phyloP scores from a whole-genome alignment of 108 stramenopile genomes.

The Schizochytrium sp. region DNA sequence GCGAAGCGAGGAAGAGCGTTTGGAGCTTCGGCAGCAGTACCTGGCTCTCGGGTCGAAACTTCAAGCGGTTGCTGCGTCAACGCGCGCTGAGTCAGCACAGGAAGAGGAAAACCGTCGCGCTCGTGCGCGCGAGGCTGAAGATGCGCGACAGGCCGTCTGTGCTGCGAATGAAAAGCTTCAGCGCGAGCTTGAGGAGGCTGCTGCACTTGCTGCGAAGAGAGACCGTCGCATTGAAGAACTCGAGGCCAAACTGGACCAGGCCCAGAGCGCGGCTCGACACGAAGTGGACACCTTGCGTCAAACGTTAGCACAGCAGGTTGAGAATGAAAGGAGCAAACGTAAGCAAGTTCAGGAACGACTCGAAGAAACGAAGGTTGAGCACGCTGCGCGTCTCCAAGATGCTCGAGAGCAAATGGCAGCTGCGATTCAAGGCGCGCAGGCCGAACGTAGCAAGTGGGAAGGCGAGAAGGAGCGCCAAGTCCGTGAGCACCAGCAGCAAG shows the following conservation, averaged over 20 bases:
- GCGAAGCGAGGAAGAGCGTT: not conserved
- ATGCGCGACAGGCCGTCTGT: no score
- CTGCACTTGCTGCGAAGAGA: not conserved
- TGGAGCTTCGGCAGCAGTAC: constrained; percentile 14
- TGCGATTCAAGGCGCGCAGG: not conserved
- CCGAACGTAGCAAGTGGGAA: not conserved
- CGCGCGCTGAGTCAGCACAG: not conserved
- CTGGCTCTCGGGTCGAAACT: not conserved
- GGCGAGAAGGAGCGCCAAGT: not conserved
- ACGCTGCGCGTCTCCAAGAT: not conserved
- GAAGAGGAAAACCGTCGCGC: not conserved
- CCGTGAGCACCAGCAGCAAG: not conserved
- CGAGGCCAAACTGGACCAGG: not conserved
- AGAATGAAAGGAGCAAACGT: not conserved
- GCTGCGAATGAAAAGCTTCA: not conserved
- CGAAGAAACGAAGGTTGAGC: not conserved
- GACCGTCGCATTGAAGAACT: not conserved
- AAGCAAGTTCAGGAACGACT: not conserved
- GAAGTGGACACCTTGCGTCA: not conserved
- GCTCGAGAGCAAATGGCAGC: not conserved
- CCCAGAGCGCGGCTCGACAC: not conserved
- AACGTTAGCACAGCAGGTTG: not conserved
- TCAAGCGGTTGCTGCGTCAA: not conserved
- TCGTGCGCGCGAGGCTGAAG: not conserved
- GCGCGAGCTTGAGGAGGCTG: not conserved